Base-by-base conservation (phyloP, 768 basidiomycete genomes). In the Amanita subjunquillea region DNA sequence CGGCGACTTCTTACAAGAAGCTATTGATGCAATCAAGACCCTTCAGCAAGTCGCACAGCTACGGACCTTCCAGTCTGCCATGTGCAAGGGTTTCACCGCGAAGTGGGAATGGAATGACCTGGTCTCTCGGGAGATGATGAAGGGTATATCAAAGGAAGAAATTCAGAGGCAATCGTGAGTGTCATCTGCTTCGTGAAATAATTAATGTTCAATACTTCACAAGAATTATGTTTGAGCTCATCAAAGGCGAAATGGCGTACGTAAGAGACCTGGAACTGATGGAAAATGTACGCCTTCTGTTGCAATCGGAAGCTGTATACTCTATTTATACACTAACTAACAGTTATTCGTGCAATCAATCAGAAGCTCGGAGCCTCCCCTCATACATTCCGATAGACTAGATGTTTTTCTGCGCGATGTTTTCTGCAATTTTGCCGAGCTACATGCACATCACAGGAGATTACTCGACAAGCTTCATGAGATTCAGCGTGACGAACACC, bases 161-260 rank as follows among this genome's bases (percentile, higher is more conserved):
- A 72, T 77, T 17, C 91, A 91, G 64, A 79, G 91, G 32, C 92
- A 95, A 68, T 77, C 83, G 91, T 93, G 64, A 67, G 88, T 67
- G 38, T 36, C 27, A 25, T 48, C 20, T 25, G 12, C 17, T 27
- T 13, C 23, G 36, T 32, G 30, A 48, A 20, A 17, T 6, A 22
- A 37, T 47, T 25, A 25, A 17, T 36, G 30, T 37, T 39, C 13
- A 42, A 38, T 15, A 17, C 22, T 12, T 20, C 13, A n/a, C n/a
- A 57, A 92, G 91, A 41, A 83, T 92, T 60, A 92, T 95, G 48
- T 96, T 94, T 61, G 92, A 96, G 70, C 66, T 95, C 56, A 95
- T 96, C 66, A 90, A 95, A 66, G 88, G 89, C 57, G 92, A 96
- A 66, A 95, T 95, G 91, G 81, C 83, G 25, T 96, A 94, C 62